These are phyloP conservation scores for Wickerhamomyces pijperi DNA, from an alignment of 805 yeast genomes.

Conservation along the genomic window DNA sequence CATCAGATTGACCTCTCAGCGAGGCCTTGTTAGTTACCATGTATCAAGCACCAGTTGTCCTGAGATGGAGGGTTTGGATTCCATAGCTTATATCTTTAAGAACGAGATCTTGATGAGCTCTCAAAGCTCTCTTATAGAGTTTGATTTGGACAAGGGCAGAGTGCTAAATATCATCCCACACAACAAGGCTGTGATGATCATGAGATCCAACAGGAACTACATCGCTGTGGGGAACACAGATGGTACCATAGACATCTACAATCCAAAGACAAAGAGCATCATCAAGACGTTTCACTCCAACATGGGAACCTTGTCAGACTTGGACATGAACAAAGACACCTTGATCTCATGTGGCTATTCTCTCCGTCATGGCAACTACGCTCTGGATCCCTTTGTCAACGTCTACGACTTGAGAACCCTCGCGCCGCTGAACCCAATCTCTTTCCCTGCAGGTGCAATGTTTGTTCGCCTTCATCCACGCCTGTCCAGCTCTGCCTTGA, in stretches of 20 bases:
- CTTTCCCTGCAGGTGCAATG: slow-evolving; percentile 85
- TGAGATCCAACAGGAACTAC: slow-evolving; percentile 41
- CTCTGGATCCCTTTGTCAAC: slow-evolving; percentile 72
- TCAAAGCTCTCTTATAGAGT: slow-evolving; percentile 25
- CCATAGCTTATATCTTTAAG: slow-evolving; percentile 22
- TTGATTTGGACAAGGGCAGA: slow-evolving; percentile 30
- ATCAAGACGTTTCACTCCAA: slow-evolving; percentile 49
- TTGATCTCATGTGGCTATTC: slow-evolving; percentile 78
- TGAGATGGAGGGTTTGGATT: slow-evolving; percentile 22
- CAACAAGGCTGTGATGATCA: slow-evolving; percentile 30
- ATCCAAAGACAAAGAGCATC: slow-evolving; percentile 36
- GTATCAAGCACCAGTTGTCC: slow-evolving; percentile 20
- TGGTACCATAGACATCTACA: slow-evolving; percentile 57
- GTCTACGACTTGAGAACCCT: slow-evolving; percentile 69
- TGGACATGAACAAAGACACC: slow-evolving; percentile 54
- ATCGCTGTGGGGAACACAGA: slow-evolving; percentile 46
- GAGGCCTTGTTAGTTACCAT: slow-evolving; percentile 38
- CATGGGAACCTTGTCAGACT: slow-evolving; percentile 48
- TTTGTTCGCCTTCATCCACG: slow-evolving; percentile 81
- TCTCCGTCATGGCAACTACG: slow-evolving; percentile 42
- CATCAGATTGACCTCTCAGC: slow-evolving; percentile 41
- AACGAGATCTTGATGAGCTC: slow-evolving; percentile 37
- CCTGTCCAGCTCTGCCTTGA: slow-evolving; percentile 62
- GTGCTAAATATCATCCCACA: slow-evolving; percentile 29
- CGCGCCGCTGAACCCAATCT: slow-evolving; percentile 64